A percentile compares a stretch with the other conserved stretches of the same genome.
These are phyloP conservation scores for Populus nigra DNA, from an alignment of 345 rosid genomes.

Conservation along the genomic window DNA sequence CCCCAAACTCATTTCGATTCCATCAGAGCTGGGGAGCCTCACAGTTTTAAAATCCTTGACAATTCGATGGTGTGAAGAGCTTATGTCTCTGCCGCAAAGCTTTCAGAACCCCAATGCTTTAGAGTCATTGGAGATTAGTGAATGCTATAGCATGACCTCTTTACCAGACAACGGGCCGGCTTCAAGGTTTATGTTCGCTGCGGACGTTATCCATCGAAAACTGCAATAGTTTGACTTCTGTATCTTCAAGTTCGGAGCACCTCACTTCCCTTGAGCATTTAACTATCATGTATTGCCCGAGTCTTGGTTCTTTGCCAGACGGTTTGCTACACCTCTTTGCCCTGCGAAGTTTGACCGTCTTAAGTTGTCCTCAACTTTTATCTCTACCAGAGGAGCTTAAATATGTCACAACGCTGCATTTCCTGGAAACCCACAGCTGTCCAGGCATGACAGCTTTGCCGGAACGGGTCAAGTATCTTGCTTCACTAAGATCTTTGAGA, in stretches of 20 bases:
- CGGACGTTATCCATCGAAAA: constrained; percentile 12
- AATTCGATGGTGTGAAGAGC: constrained; percentile 16
- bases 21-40: not conserved
- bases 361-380: no score
- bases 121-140: constrained; percentile 20
- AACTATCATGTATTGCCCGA: constrained; percentile 11
- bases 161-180: not conserved
- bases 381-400: no score
- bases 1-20: not conserved
- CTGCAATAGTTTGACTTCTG: not conserved
- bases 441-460: constrained; percentile 7
- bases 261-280: constrained; percentile 16
- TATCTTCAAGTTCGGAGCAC: not conserved
- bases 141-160: constrained; percentile 3
- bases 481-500: not conserved
- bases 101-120: constrained; percentile 12
- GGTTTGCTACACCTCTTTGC: not conserved
- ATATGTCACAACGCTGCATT: not conserved
- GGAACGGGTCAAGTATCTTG: constrained; percentile 8
- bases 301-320: constrained; percentile 11
- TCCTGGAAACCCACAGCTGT: constrained; percentile 19
- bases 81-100: constrained; percentile 7
- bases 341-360: no score
- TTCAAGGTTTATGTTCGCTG: constrained; percentile 15
- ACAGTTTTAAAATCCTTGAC: constrained; percentile 1